Base-by-base conservation (phyloP, 306 rosid genomes). In the Dalbergia cultrata region DNA sequence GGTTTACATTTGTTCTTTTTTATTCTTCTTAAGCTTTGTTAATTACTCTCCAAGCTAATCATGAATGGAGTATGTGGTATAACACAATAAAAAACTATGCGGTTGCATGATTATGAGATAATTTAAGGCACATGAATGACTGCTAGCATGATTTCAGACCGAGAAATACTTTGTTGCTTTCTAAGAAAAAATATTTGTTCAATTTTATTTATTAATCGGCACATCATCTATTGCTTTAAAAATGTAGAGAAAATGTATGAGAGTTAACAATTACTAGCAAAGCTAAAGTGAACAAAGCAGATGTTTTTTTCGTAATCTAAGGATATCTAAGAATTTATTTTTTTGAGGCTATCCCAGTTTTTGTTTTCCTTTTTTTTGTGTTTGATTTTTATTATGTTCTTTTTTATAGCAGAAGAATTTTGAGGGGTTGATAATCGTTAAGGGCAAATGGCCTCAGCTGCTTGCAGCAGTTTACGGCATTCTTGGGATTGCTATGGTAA, bases 1-100 rank as follows among this genome's bases (percentile, higher is more conserved):
- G 18, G 14, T 80, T 68, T 11, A 8, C 0, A 18, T 9, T 9
- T 18, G 18, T 57, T 57, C 0, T 8, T 58, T 19, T 12, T 58
- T 21, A 45, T 45, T 45, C 11, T 45, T 45, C 6, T 8, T 18
- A 43, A 50, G 47, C 61, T 82, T 79, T 83, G 79, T 67, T 77
- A 26, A 26, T 45, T 45, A 67, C 60, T 77, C 76, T 69, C 72
- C 80, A 34, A 26, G 31, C 31, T 26, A 26, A 26, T 26, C 31
- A 26, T 3, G 31, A 26, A 26, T 26, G 31, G 31, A 26, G 60
- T 67, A 18, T 37, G 54, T 11, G 5, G 54, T 49, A 17, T 49
- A 49, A 49, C 54, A 49, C 54, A 11, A 13, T 12, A 13, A 33
- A 61, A 39, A 49, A 5, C 12, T 11, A 18, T 10, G 16, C 9